A percentile compares a stretch with the other conserved stretches of the same genome.
Conservation (phyloP, 805 yeast genomes). For the Metschnikowia drakensbergensis region DNA sequence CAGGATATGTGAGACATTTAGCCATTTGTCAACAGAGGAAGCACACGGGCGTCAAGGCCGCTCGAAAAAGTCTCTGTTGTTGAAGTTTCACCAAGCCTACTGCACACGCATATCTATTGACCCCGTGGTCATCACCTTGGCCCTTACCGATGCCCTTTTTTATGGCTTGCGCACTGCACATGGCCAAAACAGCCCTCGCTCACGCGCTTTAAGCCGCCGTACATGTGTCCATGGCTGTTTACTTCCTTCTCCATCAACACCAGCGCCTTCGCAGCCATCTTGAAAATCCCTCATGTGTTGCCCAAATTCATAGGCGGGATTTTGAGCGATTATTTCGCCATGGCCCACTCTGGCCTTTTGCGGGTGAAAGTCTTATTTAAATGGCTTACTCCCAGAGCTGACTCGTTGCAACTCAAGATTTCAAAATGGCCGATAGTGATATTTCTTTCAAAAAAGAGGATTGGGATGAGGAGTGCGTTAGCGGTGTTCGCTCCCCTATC, state of each 20-base stretch:
- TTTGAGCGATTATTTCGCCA: neutral
- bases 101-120: no score
- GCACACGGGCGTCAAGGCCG: neutral
- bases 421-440: conserved; percentile 5
- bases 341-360: no score
- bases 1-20: neutral
- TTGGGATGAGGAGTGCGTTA: conserved; percentile 5
- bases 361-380: no score
- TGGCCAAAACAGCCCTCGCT: neutral
- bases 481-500: conserved; percentile 1
- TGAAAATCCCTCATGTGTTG: neutral
- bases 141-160: neutral
- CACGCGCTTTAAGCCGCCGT: neutral
- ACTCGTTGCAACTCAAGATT: no score
- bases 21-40: neutral
- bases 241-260: neutral
- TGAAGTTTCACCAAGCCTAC: no score
- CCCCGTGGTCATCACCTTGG: no score
- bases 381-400: no score
- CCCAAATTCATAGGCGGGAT: neutral
- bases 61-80: no score
- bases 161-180: neutral
- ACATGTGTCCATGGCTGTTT: neutral
- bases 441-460: neutral
- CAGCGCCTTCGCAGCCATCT: neutral